Evolutionary conservation across 495 filamentous ascomycete genomes (phyloP).

Genomic region (Aspergillus incahuasiensis): DNA sequence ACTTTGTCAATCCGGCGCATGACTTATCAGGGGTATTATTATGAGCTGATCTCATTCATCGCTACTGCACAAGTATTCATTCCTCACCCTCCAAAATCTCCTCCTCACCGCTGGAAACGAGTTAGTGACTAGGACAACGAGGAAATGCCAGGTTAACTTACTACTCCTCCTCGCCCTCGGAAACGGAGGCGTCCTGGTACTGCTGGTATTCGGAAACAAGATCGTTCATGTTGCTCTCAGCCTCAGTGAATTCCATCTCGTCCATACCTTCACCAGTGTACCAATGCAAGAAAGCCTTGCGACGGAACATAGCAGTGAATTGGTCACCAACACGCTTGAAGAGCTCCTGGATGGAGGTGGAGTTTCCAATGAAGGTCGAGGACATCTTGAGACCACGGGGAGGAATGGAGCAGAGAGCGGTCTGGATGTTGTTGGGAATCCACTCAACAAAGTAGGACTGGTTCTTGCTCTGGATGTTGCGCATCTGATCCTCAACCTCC

Average conservation of each 20-base stretch:
- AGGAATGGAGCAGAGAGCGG: constrained; percentile 98
- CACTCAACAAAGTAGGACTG: constrained; percentile 99
- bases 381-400: constrained; percentile 99
- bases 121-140: constrained; percentile 18
- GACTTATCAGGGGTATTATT: constrained; percentile 45
- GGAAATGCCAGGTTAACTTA: constrained; percentile 25
- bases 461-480: constrained; percentile 99
- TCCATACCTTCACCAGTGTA: constrained; percentile 99
- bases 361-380: constrained; percentile 98
- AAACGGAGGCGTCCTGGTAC: constrained; percentile 96
- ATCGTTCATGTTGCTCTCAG: constrained; percentile 99
- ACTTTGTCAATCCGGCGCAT: constrained; percentile 18
- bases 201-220: constrained; percentile 99
- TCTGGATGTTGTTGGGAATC: constrained; percentile 99
- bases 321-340: constrained; percentile 99
- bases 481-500: constrained; percentile 99
- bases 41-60: constrained; percentile 33
- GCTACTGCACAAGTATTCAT: constrained; percentile 26
- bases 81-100: constrained; percentile 38
- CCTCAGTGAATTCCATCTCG: constrained; percentile 99
- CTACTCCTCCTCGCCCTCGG: constrained; percentile 69
- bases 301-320: constrained; percentile 99
- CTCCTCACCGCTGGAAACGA: constrained; percentile 32
- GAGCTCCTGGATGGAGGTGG: constrained; percentile 98
- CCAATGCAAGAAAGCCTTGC: constrained; percentile 99